Evolutionary conservation across 1,284 basidiomycete species (phyloP).

Genomic region (Ustilago hordei): DNA sequence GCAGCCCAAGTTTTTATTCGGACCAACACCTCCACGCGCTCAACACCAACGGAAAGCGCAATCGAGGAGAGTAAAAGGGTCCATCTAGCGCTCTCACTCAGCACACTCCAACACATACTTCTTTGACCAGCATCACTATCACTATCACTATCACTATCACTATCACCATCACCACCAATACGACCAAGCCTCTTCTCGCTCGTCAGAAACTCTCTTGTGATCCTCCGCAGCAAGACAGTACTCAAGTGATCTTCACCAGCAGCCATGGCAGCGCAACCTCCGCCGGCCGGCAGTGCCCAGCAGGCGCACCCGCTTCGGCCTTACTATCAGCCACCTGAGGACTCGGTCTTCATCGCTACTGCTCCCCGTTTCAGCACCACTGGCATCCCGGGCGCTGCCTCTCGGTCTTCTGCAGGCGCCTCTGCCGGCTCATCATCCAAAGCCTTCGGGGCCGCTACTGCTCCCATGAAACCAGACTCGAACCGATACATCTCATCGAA

Average conservation of each 20-base stretch:
- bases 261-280: slow-evolving; percentile 25
- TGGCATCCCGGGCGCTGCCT: slow-evolving; percentile 24
- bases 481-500: slow-evolving; percentile 58
- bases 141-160: background rate
- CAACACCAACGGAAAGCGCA: slow-evolving; percentile 10
- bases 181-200: background rate
- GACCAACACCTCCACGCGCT: slow-evolving; percentile 45
- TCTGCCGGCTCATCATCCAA: slow-evolving; percentile 16
- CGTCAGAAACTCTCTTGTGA: background rate
- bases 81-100: slow-evolving; percentile 24
- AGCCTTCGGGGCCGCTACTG: slow-evolving; percentile 7
- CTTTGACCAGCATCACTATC: background rate
- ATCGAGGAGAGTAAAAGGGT: too few species aligned
- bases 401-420: slow-evolving; percentile 13
- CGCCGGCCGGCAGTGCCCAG: slow-evolving; percentile 18
- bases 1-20: slow-evolving; percentile 1
- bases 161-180: background rate
- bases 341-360: slow-evolving; percentile 58
- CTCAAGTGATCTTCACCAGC: background rate
- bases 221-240: background rate
- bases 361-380: slow-evolving; percentile 52
- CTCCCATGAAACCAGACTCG: slow-evolving; percentile 13
- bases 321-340: slow-evolving; percentile 61
- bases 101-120: slow-evolving; percentile 7
- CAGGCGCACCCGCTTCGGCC: slow-evolving; percentile 61